Evolutionary conservation across 1,284 basidiomycete species (phyloP).

Genomic region (Melampsora americana): DNA sequence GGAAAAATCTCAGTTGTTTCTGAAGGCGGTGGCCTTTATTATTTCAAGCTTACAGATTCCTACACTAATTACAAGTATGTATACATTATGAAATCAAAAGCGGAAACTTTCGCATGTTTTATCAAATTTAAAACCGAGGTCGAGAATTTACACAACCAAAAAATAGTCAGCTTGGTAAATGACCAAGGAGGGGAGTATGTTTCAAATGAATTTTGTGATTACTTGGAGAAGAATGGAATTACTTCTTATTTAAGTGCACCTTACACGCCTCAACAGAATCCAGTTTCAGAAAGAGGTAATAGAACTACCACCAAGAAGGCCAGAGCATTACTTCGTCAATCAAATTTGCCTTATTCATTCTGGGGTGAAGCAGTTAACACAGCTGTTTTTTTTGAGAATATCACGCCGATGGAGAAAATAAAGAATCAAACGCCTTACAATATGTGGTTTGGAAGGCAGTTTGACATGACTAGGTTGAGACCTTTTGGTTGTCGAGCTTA

Average conservation of each 20-base stretch:
- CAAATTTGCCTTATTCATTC: neutral
- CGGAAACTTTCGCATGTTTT: constrained; percentile 1
- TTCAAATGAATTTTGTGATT: no score
- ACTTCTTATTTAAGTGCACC: no score
- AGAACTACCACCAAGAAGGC: neutral
- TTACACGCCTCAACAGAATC: no score
- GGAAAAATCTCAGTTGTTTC: no score
- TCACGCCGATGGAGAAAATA: constrained; percentile 2
- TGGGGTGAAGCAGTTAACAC: constrained; percentile 9
- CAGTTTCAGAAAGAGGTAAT: no score
- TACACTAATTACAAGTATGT: constrained; percentile 6
- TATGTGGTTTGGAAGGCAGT: neutral
- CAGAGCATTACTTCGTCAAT: neutral
- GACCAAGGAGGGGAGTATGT: no score
- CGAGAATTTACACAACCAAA: no score
- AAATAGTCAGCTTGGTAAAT: no score
- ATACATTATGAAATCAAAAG: constrained; percentile 4
- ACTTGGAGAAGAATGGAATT: no score
- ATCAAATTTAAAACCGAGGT: neutral
- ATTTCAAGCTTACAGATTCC: constrained; percentile 16
- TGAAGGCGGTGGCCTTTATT: no score
- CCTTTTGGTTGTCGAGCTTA: neutral
- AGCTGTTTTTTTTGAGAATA: constrained; percentile 3
- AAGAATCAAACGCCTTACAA: neutral
- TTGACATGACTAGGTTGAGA: constrained; percentile 5